Evolutionary conservation across 2,329 filamentous ascomycete species (phyloP).

Genomic region (Nothophoma quercina): DNA sequence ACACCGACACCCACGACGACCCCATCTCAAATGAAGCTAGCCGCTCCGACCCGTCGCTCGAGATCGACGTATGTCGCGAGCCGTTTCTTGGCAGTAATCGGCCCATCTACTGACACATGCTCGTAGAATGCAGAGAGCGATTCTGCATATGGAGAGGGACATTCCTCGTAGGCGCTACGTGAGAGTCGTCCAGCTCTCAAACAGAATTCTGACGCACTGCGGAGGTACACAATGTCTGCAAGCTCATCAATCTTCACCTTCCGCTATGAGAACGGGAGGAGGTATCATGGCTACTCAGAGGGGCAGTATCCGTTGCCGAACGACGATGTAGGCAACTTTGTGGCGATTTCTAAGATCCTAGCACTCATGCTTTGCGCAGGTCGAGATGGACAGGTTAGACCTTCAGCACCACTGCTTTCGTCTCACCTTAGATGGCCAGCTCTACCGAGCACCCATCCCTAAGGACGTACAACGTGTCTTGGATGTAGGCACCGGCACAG

Average conservation of each 20-base stretch:
- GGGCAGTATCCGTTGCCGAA: constrained; percentile 44
- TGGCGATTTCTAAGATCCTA: not conserved
- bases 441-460: constrained; percentile 38
- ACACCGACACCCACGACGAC: not conserved
- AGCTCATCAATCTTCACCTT: constrained; percentile 42
- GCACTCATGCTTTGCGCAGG: constrained; percentile 22
- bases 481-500: constrained; percentile 45
- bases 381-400: constrained; percentile 40
- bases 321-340: constrained; percentile 34
- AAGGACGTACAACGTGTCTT: constrained; percentile 40
- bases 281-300: constrained; percentile 44
- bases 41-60: constrained; percentile 34
- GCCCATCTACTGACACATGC: not conserved
- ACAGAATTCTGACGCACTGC: not conserved
- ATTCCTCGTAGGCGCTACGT: constrained; percentile 24
- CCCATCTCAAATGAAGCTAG: constrained; percentile 26
- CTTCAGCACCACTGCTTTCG: constrained; percentile 46
- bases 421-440: constrained; percentile 41
- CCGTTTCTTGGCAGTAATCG: not conserved
- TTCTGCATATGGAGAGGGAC: constrained; percentile 35
- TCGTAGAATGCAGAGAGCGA: constrained; percentile 38
- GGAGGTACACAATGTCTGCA: constrained; percentile 42
- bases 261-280: constrained; percentile 40
- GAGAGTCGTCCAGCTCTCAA: too few relatives aligned
- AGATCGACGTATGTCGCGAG: constrained; percentile 32